These are phyloP conservation scores for Paraphoma chrysanthemicola DNA, from an alignment of 2,329 filamentous ascomycete species.

Conservation along the genomic window DNA sequence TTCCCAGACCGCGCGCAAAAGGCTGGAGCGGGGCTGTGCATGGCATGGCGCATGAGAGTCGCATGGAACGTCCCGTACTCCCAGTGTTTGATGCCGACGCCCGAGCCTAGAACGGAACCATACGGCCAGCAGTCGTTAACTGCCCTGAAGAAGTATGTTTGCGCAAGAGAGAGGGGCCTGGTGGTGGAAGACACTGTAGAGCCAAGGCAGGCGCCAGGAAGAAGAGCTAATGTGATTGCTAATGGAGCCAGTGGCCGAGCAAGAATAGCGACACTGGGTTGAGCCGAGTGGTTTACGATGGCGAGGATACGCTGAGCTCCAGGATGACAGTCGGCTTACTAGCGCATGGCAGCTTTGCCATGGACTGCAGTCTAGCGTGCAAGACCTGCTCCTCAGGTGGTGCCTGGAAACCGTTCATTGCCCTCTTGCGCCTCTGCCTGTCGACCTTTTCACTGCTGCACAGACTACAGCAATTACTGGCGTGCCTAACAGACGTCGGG, in stretches of 20 bases:
- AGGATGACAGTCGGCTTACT: constrained; percentile 18
- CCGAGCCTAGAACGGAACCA: constrained; percentile 16
- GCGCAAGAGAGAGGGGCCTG: not conserved
- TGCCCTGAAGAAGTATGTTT: not conserved
- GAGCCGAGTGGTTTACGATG: constrained; percentile 5
- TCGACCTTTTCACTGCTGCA: not conserved
- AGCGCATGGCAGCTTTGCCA: constrained; percentile 5
- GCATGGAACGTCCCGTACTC: constrained; percentile 16
- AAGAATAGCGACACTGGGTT: not conserved
- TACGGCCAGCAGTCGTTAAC: not conserved
- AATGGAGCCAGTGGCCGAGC: not conserved
- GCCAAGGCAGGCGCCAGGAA: not conserved
- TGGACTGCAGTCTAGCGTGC: not conserved
- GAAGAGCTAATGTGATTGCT: not conserved
- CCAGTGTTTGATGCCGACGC: constrained; percentile 11
- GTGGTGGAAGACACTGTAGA: not conserved
- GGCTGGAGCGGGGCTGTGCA: constrained; percentile 9
- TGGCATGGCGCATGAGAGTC: constrained; percentile 14
- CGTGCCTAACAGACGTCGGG: constrained; percentile 14
- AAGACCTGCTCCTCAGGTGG: not conserved
- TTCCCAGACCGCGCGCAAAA: not conserved
- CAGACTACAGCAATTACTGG: not conserved
- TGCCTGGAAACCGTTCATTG: too few species aligned
- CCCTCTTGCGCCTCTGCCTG: not conserved
- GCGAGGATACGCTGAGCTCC: constrained; percentile 12